Base-by-base conservation (phyloP, 176 grass and related monocot species). In the Rhynchospora pubera region DNA sequence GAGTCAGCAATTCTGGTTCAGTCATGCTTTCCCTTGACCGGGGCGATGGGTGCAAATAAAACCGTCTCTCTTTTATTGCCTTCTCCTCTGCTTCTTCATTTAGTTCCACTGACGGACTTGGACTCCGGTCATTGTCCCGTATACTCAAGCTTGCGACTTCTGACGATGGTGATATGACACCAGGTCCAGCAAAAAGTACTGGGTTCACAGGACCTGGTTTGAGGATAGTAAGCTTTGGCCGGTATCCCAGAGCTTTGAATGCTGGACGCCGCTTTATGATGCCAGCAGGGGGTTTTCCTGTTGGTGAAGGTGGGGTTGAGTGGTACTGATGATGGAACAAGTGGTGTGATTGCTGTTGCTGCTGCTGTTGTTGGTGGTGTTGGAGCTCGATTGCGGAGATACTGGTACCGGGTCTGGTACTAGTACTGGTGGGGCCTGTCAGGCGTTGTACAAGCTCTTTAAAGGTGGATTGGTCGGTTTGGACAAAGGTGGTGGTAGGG, bases 371-470 rank as follows among this genome's bases (percentile, higher is more conserved):
- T 0, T 75, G 65, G 9, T 79, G 76, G 5, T 13, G 10, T 73
- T 72, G 78, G 44, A 43, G 56, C 21, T 84, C 47, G 11, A 55
- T 23, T 65, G 24, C 30, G 4, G 24, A 24, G 23, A 57, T 50
- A 53, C 43, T 32, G 42, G 79, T 81, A 81, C 34, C 7, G 60
- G 58, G 45, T 12, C 34, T 45, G 34, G 78, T 62, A 61, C 52
- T 32, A 79, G 57, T 80, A 80, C 78, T 62, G 7, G 44, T 58
- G 30, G 63, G 88, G 44, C 88, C 88, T 21, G 88, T 90, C 65
- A 90, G 88, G 22, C 88, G 81, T 79, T 90, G 88, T 26, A 87
- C 88, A 16, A 90, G 85, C 56, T 90, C 88, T 73, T 90, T 90
- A 76, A 90, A 90, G 65, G 85, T 62, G 75, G 85, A 26, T 44